Percentiles rank a stretch among this genome's conserved stretches.
These are phyloP conservation scores for Carnegiea gigantea DNA, from an alignment of 179 eudicot species.

Conservation along the genomic window DNA sequence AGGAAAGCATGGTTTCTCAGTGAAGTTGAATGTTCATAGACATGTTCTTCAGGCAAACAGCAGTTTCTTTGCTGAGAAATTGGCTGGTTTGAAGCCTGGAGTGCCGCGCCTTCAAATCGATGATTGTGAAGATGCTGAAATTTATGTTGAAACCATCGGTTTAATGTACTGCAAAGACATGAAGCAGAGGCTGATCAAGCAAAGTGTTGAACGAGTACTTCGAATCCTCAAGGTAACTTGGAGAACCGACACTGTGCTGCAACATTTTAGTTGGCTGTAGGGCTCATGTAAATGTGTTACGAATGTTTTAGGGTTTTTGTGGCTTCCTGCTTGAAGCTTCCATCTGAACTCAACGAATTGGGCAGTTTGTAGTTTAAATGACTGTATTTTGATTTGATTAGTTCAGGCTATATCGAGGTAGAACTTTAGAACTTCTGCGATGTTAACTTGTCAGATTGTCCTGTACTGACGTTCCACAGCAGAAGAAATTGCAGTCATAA, in stretches of 20 bases:
- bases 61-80: constrained; percentile 56
- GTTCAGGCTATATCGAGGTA: neutral
- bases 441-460: neutral
- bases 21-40: constrained; percentile 84
- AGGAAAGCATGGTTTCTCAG: constrained; percentile 78
- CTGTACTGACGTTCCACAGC: neutral
- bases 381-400: neutral
- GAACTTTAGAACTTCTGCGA: neutral
- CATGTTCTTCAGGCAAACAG: constrained; percentile 56
- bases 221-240: constrained; percentile 77
- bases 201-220: constrained; percentile 82
- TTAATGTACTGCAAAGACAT: constrained; percentile 86
- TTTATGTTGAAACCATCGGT: constrained; percentile 86
- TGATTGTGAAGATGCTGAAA: constrained; percentile 89
- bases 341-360: neutral
- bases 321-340: neutral
- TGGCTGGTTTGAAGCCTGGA: constrained; percentile 40
- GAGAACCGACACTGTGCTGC: neutral
- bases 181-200: constrained; percentile 84
- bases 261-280: neutral
- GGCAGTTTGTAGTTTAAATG: neutral
- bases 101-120: constrained; percentile 55
- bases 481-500: neutral
- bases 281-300: neutral
- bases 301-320: neutral